Base-by-base conservation (phyloP, 2,329 filamentous ascomycete genomes). In the Acarospora socialis region DNA sequence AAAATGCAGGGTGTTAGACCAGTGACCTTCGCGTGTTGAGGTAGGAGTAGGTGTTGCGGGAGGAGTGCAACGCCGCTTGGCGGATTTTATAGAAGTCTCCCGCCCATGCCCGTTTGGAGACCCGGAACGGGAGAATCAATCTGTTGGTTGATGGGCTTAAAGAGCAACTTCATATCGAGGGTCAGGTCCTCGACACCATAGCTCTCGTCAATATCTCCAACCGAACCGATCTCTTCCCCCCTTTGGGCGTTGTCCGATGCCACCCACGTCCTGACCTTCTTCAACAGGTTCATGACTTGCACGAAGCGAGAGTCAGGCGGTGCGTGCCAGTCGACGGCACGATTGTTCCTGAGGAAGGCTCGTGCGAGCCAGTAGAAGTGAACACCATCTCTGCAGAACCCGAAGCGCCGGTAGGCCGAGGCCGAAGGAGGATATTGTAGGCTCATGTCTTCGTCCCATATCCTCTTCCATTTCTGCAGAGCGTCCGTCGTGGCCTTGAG, bases 361-460 rank as follows among this genome's bases (percentile, higher is more conserved):
- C 68, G 76, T 10, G 73, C 77, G 24, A 82, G 61, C 65, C 73
- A 82, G 56, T 76, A 82, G 50, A 77, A 82, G 45, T 80, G 76
- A 9, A 81, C 68, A 2, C 68, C 77, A 44, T 82, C 77, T 30
- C 76, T 60, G 33, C 72, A 81, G 51, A 81, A 81, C 1, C 78
- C 77, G 41, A 74, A 66, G 10, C 77, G 70, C 28, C 65, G 62
- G 30, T 66, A 67, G n/a, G 59, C 60, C 4, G 59, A 48, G n/a
- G 56, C 57, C 4, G 51, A 47, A 15, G 57, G 68, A 5, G 73
- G 70, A 39, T 81, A 82, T 47, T 83, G 77, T 21, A 67, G 56
- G 8, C 65, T 60, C 60, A 80, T 74, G 44, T 83, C 79, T 35
- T 62, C 55, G 48, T 82, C 77, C 77, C 78, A 82, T 38, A 66